Conservation (phyloP, 2,329 filamentous ascomycete species). For the Fusarium sp. region DNA sequence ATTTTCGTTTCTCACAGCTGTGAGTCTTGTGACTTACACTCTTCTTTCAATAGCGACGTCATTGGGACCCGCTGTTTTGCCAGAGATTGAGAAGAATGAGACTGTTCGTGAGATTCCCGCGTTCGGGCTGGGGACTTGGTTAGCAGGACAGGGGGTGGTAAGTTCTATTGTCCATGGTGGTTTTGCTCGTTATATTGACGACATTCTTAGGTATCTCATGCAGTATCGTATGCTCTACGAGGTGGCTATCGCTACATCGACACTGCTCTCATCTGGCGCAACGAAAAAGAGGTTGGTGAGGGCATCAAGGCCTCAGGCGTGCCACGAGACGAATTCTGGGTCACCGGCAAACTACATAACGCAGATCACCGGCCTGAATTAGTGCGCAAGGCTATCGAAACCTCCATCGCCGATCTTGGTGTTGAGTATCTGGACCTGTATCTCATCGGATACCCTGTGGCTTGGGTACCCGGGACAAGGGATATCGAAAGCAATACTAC, state of each 20-base stretch:
- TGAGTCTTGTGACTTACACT: constrained; percentile 23
- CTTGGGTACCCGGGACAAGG: constrained; percentile 40
- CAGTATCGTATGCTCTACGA: constrained; percentile 66
- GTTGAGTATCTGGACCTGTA: constrained; percentile 52
- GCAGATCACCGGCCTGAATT: constrained; percentile 49
- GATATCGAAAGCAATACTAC: constrained; percentile 39
- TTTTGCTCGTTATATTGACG: neutral
- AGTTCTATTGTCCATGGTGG: neutral
- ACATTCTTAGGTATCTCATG: constrained; percentile 46
- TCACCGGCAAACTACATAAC: constrained; percentile 53
- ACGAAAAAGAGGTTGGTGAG: constrained; percentile 64
- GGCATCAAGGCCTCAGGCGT: constrained; percentile 55
- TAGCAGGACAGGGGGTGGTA: constrained; percentile 36
- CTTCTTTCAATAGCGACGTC: constrained; percentile 26
- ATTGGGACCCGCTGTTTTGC: neutral
- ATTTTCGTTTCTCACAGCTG: constrained; percentile 25
- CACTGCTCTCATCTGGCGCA: constrained; percentile 71
- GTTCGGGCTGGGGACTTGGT: constrained; percentile 54
- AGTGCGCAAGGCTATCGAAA: constrained; percentile 48
- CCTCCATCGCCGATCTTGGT: constrained; percentile 49
- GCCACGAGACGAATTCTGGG: constrained; percentile 48
- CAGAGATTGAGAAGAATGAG: neutral
- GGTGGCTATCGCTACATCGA: constrained; percentile 68
- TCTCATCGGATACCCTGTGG: constrained; percentile 49
- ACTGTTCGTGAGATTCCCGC: constrained; percentile 44